Percentiles rank a stretch among this genome's conserved stretches.
phyloP scores from a whole-genome alignment of 306 rosid genomes.

The Fragaria nilgerrensis region DNA sequence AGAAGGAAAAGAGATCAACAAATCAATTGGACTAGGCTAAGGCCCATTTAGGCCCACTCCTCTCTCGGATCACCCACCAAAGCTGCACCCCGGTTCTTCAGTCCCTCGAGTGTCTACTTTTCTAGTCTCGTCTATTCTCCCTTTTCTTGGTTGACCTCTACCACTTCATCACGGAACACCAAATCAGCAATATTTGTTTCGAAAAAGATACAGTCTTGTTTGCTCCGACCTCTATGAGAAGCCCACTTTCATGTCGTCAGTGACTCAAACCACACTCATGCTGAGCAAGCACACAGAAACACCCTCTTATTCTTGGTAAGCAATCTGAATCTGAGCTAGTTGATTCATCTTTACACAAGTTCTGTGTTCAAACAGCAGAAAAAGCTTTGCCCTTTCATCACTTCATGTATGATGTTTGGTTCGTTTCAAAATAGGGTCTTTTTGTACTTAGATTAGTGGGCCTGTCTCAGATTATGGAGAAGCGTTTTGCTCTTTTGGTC shows the following conservation, averaged over 20 bases:
- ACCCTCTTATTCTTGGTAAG: conserved; percentile 19
- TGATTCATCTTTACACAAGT: neutral
- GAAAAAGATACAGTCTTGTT: neutral
- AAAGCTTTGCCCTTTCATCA: neutral
- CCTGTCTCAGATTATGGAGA: conserved; percentile 36
- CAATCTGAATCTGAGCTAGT: conserved; percentile 6
- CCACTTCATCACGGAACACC: neutral
- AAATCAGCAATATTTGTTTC: neutral
- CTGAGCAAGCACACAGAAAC: conserved; percentile 7
- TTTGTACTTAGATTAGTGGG: conserved; percentile 25
- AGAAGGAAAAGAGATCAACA: neutral
- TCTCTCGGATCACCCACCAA: neutral
- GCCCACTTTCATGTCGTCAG: neutral
- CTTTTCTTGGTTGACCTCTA: neutral
- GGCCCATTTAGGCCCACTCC: conserved; percentile 13
- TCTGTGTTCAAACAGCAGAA: neutral
- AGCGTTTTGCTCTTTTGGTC: conserved; percentile 30
- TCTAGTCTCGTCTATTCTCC: neutral
- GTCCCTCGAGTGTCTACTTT: neutral
- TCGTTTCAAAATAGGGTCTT: conserved; percentile 21
- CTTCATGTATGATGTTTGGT: neutral
- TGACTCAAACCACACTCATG: conserved; percentile 8
- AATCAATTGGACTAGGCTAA: neutral
- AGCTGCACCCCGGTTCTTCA: neutral
- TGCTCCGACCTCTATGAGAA: conserved; percentile 7